Base-by-base conservation (phyloP, 2,329 filamentous ascomycete species). In the Malbranchea cinnamomea region DNA sequence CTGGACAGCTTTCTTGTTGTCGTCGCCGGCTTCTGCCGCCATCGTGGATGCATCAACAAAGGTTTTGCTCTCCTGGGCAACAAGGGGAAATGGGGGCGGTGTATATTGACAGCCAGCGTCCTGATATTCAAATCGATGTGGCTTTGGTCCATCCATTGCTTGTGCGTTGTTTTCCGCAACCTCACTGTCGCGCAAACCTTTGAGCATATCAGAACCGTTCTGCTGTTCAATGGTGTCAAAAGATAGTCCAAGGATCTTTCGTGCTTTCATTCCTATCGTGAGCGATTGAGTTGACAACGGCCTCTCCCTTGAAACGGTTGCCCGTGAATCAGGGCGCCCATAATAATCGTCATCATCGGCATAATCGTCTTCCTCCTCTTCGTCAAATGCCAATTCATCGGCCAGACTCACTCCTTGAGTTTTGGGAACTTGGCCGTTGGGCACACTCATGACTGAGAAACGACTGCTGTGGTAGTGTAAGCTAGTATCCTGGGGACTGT, bases 321-420 rank as follows among this genome's bases (percentile, higher is more conserved):
- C 51, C 6, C 54, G 54, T 6, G 56, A 60, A 4, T 47, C 68
- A 21, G 74, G 70, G 2, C 75, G 74, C 28, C 82, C 78, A 25
- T 76, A 68, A 38, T 85, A 75, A 68, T 24, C 71, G 65, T 21
- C 2, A 22, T 22, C 20, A 22, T 22, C 9, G 11, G 20, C 9
- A 22, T 22, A 22, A 3, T 22, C 20, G 26, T 62, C 62, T 18
- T 85, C 81, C 33, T 87, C 80, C 37, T 80, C 78, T 15, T 33
- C n/a, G 34, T 85, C 81, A 37, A 93, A 79, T 37, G 81, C 76
- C 32, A 98, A 67, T 56, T 98, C 89, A 43, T 95, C 85, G 1
- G 89, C 89, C 23, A 98, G 64, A 38, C 78, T 92, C 35, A 83
- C 56, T 2, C 78, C 79, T 42, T 72, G 74, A 3, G 59, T 47